phyloP scores from a whole-genome alignment of 495 filamentous ascomycete species.

The Podospora didyma region DNA sequence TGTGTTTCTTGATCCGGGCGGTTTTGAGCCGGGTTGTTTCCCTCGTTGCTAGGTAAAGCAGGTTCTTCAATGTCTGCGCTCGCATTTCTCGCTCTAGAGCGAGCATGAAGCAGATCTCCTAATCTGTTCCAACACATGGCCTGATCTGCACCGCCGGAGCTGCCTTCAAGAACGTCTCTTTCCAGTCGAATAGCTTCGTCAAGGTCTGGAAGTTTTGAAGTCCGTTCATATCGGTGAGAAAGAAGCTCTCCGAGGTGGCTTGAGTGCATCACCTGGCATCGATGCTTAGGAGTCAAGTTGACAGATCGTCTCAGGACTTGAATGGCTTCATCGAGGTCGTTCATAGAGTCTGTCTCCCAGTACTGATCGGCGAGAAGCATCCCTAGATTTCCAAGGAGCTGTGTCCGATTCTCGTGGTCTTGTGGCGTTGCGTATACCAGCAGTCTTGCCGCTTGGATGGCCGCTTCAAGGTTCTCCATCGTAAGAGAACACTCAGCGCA shows the following conservation, averaged over 20 bases:
- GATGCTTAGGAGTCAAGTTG: not conserved
- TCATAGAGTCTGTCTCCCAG: not conserved
- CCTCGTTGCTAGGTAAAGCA: not conserved
- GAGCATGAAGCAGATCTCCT: not conserved
- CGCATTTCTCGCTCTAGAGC: not conserved
- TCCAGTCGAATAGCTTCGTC: not conserved
- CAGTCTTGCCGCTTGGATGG: not conserved
- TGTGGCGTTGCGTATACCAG: not conserved
- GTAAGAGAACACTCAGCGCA: not conserved
- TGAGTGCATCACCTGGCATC: not conserved
- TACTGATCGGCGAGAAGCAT: not conserved
- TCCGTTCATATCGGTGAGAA: not conserved
- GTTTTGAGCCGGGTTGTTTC: not conserved
- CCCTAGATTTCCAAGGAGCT: not conserved
- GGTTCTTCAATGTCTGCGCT: not conserved
- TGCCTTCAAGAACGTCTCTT: not conserved
- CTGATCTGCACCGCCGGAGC: not conserved
- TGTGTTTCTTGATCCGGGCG: not conserved
- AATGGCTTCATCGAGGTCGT: not conserved
- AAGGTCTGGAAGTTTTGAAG: not conserved
- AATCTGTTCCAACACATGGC: not conserved
- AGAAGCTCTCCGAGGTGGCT: not conserved
- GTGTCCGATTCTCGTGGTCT: not conserved
- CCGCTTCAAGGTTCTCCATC: not conserved
- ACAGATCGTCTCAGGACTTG: not conserved